Evolutionary conservation across 352 stramenopile genomes (phyloP), one percentile per base, ranked within the genome.

Genomic region (Elongisporangium senticosum): DNA sequence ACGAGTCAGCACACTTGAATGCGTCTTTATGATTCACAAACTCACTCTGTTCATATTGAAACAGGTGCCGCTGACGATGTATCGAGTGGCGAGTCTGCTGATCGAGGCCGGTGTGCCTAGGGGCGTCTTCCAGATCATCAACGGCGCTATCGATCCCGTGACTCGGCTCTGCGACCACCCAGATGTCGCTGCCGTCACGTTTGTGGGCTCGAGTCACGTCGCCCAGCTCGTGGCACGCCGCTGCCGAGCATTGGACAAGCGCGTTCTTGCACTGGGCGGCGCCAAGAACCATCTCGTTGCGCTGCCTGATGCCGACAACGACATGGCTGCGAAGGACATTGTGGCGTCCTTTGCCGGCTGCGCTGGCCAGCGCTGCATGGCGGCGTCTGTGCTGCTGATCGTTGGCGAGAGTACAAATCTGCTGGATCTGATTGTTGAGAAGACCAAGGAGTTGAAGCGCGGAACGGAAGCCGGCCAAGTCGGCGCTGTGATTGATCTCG

Each of bases 231-330:
- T 99, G 3, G 65, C 87, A n/a, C 75, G 94, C 37, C 83, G 89
- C 39, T 98, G 94, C 71, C 80, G 88, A 19, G 76, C 74, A 8
- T 64, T 96, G 2, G 85, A 98, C 65, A 99, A 99, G 74, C 89
- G 96, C 19, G 96, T 98, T 28, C 89, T 98, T 0, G 95, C 96
- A 6, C 67, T 99, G 0, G 96, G 96, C 7, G 97, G 96, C 20
- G 96, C 97, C 2, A 99, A 99, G 81, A 99, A 99, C 75, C 97
- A 99, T 75, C 71, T 99, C 3, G 86, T 99, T 26, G 95, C 95
- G 1, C 69, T 99, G 53, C 88, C 90, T 0, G 96, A 99, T 70
- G 98, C 95, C 23, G 87, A 98, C 55, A 53, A 86, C 8, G 93
- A 98, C 1, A 83, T 93, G 53, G 86, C 97, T 13, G 79, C 95